Conservation (phyloP, 73 alveolate species). For the Halteria grandinella region DNA sequence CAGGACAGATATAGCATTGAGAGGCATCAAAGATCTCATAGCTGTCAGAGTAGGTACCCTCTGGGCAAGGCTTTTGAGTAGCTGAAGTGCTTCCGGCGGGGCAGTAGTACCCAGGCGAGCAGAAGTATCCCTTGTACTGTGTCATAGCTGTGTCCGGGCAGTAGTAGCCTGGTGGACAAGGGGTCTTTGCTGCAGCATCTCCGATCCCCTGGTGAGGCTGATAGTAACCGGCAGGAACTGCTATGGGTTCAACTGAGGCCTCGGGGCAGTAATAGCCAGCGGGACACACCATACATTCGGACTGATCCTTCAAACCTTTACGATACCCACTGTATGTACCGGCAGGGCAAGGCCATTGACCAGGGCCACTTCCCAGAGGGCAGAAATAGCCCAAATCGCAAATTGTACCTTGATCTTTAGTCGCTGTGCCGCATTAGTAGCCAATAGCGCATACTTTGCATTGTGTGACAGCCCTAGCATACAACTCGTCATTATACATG, state of each 20-base stretch:
- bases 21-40: conserved; percentile 15
- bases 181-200: conserved; percentile 15
- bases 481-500: conserved; percentile 59
- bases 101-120: conserved; percentile 76
- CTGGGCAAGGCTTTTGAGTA: conserved; percentile 67
- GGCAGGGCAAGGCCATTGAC: conserved; percentile 70
- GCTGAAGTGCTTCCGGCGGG: conserved; percentile 79
- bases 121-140: conserved; percentile 41
- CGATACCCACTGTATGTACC: conserved; percentile 63
- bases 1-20: conserved; percentile 64
- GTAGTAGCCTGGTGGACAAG: conserved; percentile 61
- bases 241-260: conserved; percentile 41
- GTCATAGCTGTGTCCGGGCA: conserved; percentile 49
- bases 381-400: conserved; percentile 62
- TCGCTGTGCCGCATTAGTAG: conserved; percentile 67
- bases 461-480: conserved; percentile 54
- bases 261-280: conserved; percentile 68
- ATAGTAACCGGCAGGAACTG: conserved; percentile 1
- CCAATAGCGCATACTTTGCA: conserved; percentile 80
- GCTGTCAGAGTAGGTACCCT: conserved; percentile 67
- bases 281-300: conserved; percentile 71
- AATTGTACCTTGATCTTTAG: conserved; percentile 27
- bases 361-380: conserved; percentile 34
- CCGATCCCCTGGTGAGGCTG: conserved; percentile 21
- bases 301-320: conserved; percentile 38